Evolutionary conservation across 2,329 filamentous ascomycete species (phyloP).

Genomic region (Penicillium sp.): DNA sequence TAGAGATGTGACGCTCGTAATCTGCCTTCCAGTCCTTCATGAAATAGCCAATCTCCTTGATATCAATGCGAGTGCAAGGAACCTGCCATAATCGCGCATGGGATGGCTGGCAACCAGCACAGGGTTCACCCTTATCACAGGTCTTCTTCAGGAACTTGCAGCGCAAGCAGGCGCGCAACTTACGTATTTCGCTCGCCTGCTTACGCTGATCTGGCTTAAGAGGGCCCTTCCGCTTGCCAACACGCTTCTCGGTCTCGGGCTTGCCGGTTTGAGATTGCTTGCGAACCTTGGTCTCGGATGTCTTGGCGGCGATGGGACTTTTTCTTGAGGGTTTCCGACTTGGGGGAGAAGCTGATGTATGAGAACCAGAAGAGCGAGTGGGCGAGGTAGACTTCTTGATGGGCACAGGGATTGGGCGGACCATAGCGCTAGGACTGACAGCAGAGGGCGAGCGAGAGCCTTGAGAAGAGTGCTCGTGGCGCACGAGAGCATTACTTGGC

Average conservation of each 20-base stretch:
- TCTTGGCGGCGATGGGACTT: slow-evolving; percentile 76
- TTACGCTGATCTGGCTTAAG: slow-evolving; percentile 91
- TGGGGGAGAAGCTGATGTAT: slow-evolving; percentile 62
- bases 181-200: slow-evolving; percentile 95
- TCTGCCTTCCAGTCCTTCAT: slow-evolving; percentile 99
- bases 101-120: slow-evolving; percentile 90
- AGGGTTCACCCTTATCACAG: slow-evolving; percentile 96
- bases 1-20: slow-evolving; percentile 84
- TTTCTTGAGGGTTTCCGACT: slow-evolving; percentile 68
- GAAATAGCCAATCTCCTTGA: slow-evolving; percentile 97
- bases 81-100: slow-evolving; percentile 97
- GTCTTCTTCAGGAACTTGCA: slow-evolving; percentile 99
- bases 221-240: slow-evolving; percentile 85
- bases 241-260: slow-evolving; percentile 89
- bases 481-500: slow-evolving; percentile 30
- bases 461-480: slow-evolving; percentile 44
- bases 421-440: slow-evolving; percentile 68
- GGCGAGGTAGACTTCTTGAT: slow-evolving; percentile 51
- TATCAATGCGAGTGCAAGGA: slow-evolving; percentile 95
- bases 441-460: slow-evolving; percentile 46
- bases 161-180: slow-evolving; percentile 86
- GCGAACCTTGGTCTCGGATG: slow-evolving; percentile 79
- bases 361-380: slow-evolving; percentile 60
- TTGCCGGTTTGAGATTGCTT: slow-evolving; percentile 71
- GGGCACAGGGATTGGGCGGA: slow-evolving; percentile 62